phyloP scores from a whole-genome alignment of 2,329 filamentous ascomycete genomes.

The Ophioceras dolichostomum region DNA sequence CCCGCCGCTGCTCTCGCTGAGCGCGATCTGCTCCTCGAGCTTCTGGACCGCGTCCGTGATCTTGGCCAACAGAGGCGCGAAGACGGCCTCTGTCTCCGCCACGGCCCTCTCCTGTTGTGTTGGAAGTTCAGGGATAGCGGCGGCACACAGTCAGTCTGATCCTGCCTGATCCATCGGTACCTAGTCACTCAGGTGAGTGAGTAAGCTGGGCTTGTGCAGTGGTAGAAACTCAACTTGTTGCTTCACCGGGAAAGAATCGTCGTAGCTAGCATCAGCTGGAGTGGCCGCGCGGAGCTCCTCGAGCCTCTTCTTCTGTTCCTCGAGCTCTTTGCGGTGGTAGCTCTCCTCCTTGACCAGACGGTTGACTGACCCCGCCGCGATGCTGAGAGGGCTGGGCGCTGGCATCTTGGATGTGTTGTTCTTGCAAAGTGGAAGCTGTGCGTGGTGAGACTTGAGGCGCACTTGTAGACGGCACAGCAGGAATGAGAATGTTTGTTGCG shows the following conservation, averaged over 20 bases:
- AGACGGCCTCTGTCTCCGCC: conserved; percentile 79
- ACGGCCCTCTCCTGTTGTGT: conserved; percentile 57
- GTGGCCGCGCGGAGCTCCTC: conserved; percentile 36
- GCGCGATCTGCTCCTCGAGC: conserved; percentile 65
- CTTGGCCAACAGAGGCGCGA: conserved; percentile 58
- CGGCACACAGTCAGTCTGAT: too few relatives aligned
- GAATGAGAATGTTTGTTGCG: too few relatives aligned
- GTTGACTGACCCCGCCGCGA: conserved; percentile 66
- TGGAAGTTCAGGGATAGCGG: too few relatives aligned
- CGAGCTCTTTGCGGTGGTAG: conserved; percentile 79
- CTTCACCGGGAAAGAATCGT: conserved; percentile 66
- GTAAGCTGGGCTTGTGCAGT: too few relatives aligned
- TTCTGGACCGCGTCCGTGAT: conserved; percentile 60
- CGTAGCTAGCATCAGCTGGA: conserved; percentile 49
- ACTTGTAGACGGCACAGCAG: not conserved
- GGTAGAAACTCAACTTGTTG: too few relatives aligned
- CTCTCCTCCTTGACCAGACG: conserved; percentile 86
- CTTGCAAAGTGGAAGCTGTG: too few relatives aligned
- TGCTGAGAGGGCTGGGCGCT: conserved; percentile 61
- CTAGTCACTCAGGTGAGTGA: not conserved
- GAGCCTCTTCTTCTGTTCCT: conserved; percentile 60
- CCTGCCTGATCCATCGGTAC: too few relatives aligned
- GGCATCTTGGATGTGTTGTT: conserved; percentile 48
- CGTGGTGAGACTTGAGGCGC: not conserved
- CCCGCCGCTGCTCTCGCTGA: conserved; percentile 34